A percentile compares a stretch with the other conserved stretches of the same genome.
These are phyloP conservation scores for Starmerella bombicola DNA, from an alignment of 805 yeast genomes.

Conservation along the genomic window DNA sequence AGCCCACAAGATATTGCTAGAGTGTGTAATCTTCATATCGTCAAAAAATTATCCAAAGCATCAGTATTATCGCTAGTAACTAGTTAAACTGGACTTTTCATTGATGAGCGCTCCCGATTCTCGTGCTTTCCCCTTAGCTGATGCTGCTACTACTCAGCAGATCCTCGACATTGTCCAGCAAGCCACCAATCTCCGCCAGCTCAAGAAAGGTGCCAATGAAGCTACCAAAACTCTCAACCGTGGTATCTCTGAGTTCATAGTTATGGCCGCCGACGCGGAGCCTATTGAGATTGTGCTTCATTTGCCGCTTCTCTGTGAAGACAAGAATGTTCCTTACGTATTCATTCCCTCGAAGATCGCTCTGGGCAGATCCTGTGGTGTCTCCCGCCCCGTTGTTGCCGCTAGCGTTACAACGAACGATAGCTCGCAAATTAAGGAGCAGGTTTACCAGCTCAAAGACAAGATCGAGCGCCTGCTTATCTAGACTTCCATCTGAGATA, in stretches of 20 bases:
- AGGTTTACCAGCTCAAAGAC: conserved; percentile 94
- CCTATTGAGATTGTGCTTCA: conserved; percentile 97
- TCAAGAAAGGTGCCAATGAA: conserved; percentile 99
- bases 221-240: conserved; percentile 98
- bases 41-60: no score
- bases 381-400: conserved; percentile 97
- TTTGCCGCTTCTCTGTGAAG: conserved; percentile 95
- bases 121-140: conserved; percentile 98
- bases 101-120: conserved; percentile 52
- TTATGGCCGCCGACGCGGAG: conserved; percentile 99
- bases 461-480: conserved; percentile 96
- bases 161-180: conserved; percentile 96
- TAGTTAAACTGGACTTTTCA: no score
- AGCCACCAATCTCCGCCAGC: conserved; percentile 93
- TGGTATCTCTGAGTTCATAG: conserved; percentile 98
- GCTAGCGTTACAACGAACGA: conserved; percentile 97
- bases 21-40: no score
- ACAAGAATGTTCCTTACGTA: conserved; percentile 98
- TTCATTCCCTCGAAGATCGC: conserved; percentile 98
- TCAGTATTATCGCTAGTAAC: no score
- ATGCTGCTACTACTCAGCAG: conserved; percentile 88
- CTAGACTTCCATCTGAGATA: conserved; percentile 6
- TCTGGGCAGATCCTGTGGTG: conserved; percentile 99
- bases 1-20: no score
- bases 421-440: conserved; percentile 93